Percentiles rank a stretch among this genome's conserved stretches.
These are phyloP conservation scores for Talaromyces rugulosus DNA, from an alignment of 2,329 filamentous ascomycete species.

Conservation along the genomic window DNA sequence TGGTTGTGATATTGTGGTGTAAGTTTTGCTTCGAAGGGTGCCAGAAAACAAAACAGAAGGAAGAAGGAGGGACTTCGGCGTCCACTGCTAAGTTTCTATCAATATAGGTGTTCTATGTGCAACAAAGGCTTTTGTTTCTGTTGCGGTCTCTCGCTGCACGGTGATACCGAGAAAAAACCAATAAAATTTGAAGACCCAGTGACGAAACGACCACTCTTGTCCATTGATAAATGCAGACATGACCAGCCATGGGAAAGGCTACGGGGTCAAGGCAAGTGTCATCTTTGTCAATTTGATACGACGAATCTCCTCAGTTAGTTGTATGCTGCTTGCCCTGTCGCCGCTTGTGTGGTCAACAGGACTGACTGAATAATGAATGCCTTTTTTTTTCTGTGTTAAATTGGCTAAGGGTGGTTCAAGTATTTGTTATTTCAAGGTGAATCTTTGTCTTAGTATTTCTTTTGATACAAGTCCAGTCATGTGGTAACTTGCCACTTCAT, in stretches of 20 bases:
- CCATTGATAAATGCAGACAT: neutral
- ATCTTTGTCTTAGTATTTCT: neutral
- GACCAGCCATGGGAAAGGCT: neutral
- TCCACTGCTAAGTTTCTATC: neutral
- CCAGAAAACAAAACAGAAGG: neutral
- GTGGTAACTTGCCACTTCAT: too few species aligned
- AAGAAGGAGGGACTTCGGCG: neutral
- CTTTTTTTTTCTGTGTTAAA: neutral
- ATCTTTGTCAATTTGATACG: too few species aligned
- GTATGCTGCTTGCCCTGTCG: neutral
- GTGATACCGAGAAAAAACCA: neutral
- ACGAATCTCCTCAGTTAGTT: too few species aligned
- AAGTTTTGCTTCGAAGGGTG: neutral
- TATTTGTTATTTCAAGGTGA: neutral
- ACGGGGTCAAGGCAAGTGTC: too few species aligned
- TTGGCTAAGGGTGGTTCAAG: too few species aligned
- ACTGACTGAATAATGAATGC: neutral
- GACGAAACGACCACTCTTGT: neutral
- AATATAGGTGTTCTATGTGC: neutral
- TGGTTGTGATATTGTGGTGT: neutral
- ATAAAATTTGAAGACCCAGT: neutral
- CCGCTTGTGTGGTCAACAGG: neutral
- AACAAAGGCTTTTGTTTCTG: neutral
- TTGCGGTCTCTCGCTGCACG: neutral
- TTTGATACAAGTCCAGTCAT: too few species aligned